A percentile compares a stretch with the other conserved stretches of the same genome.
Conservation (phyloP, 805 yeast species). For the Candida tammaniensis region DNA sequence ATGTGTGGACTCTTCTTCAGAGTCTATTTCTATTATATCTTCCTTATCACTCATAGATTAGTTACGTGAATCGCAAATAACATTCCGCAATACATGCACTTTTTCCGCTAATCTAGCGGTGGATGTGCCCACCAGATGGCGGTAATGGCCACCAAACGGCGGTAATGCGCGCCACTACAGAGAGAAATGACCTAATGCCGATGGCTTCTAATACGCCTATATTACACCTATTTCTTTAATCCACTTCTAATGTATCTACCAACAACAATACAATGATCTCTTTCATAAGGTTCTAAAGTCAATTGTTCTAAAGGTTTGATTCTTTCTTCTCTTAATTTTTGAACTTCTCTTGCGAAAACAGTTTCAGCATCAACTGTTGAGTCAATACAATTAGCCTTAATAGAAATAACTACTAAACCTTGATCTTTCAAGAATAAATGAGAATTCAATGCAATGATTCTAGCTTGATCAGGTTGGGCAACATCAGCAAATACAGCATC, state of each 20-base stretch:
- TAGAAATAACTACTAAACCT: constrained; percentile 98
- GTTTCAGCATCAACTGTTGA: constrained; percentile 99
- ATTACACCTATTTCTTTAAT: constrained; percentile 38
- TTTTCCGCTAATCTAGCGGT: neutral
- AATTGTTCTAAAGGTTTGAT: constrained; percentile 98
- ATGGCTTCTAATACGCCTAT: constrained; percentile 2
- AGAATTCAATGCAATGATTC: constrained; percentile 97
- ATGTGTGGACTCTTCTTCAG: constrained; percentile 18
- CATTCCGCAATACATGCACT: neutral
- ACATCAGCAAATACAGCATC: constrained; percentile 99
- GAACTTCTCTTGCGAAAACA: constrained; percentile 98
- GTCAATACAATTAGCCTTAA: constrained; percentile 99
- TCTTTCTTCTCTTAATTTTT: constrained; percentile 97
- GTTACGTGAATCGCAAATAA: too few species aligned
- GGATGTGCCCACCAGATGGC: neutral
- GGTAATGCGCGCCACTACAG: neutral
- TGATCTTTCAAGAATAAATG: constrained; percentile 97
- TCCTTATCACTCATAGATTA: constrained; percentile 6
- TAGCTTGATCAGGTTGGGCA: constrained; percentile 99
- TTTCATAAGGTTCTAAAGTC: constrained; percentile 98
- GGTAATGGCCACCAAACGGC: neutral
- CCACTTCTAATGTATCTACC: constrained; percentile 96
- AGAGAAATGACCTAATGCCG: neutral
- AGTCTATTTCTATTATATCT: constrained; percentile 14
- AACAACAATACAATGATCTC: constrained; percentile 99